Percentiles rank a stretch among this genome's conserved stretches.
These are phyloP conservation scores for Gossypioides kirkii DNA, from an alignment of 345 rosid species.

Conservation along the genomic window DNA sequence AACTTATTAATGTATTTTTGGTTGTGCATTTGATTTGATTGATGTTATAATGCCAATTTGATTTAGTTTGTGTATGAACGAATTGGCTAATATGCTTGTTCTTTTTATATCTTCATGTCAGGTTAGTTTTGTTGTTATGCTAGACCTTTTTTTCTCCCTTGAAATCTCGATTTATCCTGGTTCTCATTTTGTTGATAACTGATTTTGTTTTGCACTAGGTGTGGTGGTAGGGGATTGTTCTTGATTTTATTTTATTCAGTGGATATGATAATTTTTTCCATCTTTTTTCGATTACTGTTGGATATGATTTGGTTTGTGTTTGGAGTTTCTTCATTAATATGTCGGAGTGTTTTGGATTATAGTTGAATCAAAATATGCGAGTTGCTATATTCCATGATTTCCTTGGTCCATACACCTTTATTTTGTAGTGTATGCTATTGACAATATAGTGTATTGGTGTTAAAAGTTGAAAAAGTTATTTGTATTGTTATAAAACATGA, in stretches of 20 bases:
- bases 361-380: neutral
- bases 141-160: too few relatives aligned
- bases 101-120: too few relatives aligned
- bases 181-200: neutral
- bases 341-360: neutral
- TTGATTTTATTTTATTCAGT: neutral
- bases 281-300: neutral
- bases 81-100: neutral
- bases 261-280: neutral
- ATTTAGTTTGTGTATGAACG: neutral
- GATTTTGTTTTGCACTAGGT: too few relatives aligned
- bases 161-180: neutral
- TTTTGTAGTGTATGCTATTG: neutral
- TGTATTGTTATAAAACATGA: neutral
- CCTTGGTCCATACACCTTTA: neutral
- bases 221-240: neutral
- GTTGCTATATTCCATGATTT: slow-evolving; percentile 4
- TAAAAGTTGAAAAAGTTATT: neutral
- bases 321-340: neutral
- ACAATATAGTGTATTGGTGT: neutral
- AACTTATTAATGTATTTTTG: neutral
- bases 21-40: neutral
- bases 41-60: neutral
- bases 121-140: too few relatives aligned
- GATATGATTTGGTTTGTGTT: neutral